Evolutionary conservation across 306 rosid genomes (phyloP), one percentile per base, ranked within the genome.

Genomic region (Vigna hirtella): DNA sequence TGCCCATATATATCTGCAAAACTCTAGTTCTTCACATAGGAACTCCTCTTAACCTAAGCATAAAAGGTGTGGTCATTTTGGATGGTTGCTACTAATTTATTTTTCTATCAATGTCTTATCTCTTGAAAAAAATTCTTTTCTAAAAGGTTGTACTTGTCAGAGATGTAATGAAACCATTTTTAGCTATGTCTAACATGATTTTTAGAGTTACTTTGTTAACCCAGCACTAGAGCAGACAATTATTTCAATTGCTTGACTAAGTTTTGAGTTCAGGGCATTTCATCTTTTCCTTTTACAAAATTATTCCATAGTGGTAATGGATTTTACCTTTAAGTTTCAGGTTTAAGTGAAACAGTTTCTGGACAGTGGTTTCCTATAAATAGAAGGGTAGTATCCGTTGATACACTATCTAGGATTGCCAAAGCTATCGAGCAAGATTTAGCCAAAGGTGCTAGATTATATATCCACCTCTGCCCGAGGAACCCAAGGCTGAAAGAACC

Each of bases 381-480:
- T 18, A 18, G 18, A 18, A 18, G 92, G 83, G 93, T 94, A 70
- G 36, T 94, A 82, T 89, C 85, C 1, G 86, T 94, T 66, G 88
- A 93, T 58, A 38, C 73, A 15, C 70, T 66, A 22, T 87, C 95
- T 48, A 97, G 98, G 73, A 70, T 70, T 77, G 92, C 88, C 72
- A 86, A 92, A 82, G 97, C 94, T 76, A 73, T 88, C 80, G 95
- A 90, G 70, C 90, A 90, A 68, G 98, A 97, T 85, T 84, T 89
- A 73, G 93, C 93, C 17, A 88, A 92, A 90, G 97, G 98, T 94
- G 73, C 76, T 77, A 61, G 49, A 70, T 57, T 59, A 18, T 18
- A 18, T 18, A 18, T 18, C 18, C 18, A 18, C 18, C 18, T 0
- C 0, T 18, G 18, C 18, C 18, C 0, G 18, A 18, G 18, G 18